Conservation (phyloP, 805 yeast species). For the Candida germanica region DNA sequence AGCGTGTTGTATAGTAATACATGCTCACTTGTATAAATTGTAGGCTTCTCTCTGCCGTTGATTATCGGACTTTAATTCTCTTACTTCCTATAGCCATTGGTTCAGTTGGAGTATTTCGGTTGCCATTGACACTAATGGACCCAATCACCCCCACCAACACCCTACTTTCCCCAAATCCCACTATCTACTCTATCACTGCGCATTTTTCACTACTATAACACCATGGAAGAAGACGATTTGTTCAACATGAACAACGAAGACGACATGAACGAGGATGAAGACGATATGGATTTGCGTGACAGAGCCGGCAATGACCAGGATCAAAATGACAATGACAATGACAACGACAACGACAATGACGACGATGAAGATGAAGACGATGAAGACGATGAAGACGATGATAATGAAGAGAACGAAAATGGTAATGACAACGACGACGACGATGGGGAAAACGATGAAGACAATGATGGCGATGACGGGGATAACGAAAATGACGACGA, state of each 20-base stretch:
- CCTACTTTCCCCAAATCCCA: no score
- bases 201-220: constrained; percentile 14
- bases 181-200: neutral
- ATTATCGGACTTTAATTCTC: neutral
- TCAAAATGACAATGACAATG: constrained; percentile 13
- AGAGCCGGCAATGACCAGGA: constrained; percentile 11
- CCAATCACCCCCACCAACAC: no score
- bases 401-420: constrained; percentile 14
- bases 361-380: constrained; percentile 19
- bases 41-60: no score
- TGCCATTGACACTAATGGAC: no score
- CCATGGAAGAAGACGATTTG: constrained; percentile 27
- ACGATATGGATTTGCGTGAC: constrained; percentile 10
- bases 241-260: constrained; percentile 17
- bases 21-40: no score
- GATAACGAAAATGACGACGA: constrained; percentile 15
- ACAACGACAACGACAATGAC: constrained; percentile 14
- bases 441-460: constrained; percentile 16
- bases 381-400: constrained; percentile 19
- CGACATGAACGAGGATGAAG: constrained; percentile 14
- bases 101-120: no score
- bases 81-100: neutral
- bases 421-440: constrained; percentile 17
- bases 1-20: no score
- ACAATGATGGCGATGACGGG: constrained; percentile 15